Evolutionary conservation across 495 filamentous ascomycete species (phyloP).

Genomic region (Terfezia boudieri): DNA sequence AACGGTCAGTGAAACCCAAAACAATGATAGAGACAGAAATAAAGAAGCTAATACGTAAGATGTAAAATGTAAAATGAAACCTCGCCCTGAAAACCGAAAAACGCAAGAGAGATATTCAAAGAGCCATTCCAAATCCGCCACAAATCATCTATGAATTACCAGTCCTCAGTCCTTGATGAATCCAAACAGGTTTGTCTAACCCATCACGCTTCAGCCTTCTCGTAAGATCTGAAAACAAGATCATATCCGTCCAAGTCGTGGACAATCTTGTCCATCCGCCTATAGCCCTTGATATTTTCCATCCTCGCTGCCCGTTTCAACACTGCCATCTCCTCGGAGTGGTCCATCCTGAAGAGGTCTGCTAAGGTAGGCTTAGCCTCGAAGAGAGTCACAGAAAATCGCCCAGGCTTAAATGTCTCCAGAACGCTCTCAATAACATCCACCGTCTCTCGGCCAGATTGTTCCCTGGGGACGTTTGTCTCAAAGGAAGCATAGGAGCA

Average conservation of each 20-base stretch:
- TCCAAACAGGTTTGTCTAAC: too few species aligned
- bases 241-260: conserved; percentile 97
- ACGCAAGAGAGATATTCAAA: too few species aligned
- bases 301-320: conserved; percentile 38
- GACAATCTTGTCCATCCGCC: conserved; percentile 79
- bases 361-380: conserved; percentile 50
- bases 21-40: too few species aligned
- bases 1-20: too few species aligned
- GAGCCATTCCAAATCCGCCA: too few species aligned
- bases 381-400: conserved; percentile 94
- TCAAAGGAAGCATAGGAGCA: conserved; percentile 99
- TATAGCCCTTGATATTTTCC: conserved; percentile 72
- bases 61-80: too few species aligned
- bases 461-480: conserved; percentile 86
- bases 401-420: conserved; percentile 80
- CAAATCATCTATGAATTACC: too few species aligned
- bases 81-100: too few species aligned
- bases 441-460: conserved; percentile 67
- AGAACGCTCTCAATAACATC: conserved; percentile 89
- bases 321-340: conserved; percentile 15
- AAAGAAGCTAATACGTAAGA: too few species aligned
- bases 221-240: conserved; percentile 89
- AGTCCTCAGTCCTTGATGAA: too few species aligned
- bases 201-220: conserved; percentile 18
- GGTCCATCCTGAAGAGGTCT: conserved; percentile 19